Evolutionary conservation across 73 alveolate genomes (phyloP), one percentile per base, ranked within the genome.

Genomic region (Paramecium bursaria): DNA sequence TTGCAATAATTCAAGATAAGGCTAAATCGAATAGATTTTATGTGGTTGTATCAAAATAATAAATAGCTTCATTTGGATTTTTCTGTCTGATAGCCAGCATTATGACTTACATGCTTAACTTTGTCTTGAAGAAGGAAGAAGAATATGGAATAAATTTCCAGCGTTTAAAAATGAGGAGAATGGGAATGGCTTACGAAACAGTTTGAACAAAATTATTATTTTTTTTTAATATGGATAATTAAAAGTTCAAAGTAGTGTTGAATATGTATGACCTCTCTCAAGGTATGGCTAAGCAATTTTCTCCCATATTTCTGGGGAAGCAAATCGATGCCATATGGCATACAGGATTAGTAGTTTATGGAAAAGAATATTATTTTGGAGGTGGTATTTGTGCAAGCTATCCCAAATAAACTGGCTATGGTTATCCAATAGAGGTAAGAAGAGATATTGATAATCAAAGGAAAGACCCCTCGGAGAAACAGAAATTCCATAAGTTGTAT

Each of bases 271-370:
- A 97, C 82, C 91, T 97, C 27, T 88, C 99, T 22, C 42, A 80
- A 29, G 99, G 99, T 26, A 55, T 97, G 94, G 99, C 99, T 25
- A 94, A 73, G 49, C 60, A 89, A 26, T 79, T 97, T 75, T 89
- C 98, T 23, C 91, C 92, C 31, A 73, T 76, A 74, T 73, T 95
- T 39, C 55, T 97, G 10, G 98, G 98, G 21, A 90, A 88, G 48
- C 88, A 92, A 46, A 90, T 97, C 21, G 99, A 97, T 6, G 99
- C 98, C 6, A 91, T 97, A 27, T 97, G 99, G 99, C 99, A 97
- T 75, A 92, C 99, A 3, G 97, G 97, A 19, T 88, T 96, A 3
- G 96, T 92, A 17, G 98, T 94, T 29, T 95, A 74, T 86, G 98
- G 98, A 15, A 94, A 90, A 27, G 99, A 97, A 88, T 97, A 87